Conservation (phyloP, 225 moss, liverwort and hornwort genomes). For the Lunularia cruciata region DNA sequence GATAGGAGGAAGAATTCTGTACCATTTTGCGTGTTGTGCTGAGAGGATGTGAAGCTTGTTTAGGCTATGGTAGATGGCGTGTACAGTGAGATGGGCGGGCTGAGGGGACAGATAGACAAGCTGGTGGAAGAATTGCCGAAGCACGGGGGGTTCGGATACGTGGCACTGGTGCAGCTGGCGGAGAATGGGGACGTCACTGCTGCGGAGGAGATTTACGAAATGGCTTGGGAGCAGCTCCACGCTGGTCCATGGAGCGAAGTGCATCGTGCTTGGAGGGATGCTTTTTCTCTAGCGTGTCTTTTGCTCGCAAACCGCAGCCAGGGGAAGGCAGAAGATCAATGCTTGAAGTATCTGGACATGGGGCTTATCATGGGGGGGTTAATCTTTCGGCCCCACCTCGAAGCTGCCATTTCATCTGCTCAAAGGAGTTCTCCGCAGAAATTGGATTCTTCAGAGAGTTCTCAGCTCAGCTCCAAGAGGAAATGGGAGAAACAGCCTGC, state of each 20-base stretch:
- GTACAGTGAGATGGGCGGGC: slow-evolving; percentile 15
- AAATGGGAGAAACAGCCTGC: not conserved
- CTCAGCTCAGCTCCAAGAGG: too few species aligned
- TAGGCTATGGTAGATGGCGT: too few species aligned
- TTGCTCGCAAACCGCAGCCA: slow-evolving; percentile 58
- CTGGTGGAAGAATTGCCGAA: slow-evolving; percentile 47
- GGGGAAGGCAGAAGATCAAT: slow-evolving; percentile 45
- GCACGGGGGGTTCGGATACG: slow-evolving; percentile 76
- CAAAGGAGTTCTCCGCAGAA: slow-evolving; percentile 21
- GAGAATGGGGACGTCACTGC: slow-evolving; percentile 56
- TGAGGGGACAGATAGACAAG: slow-evolving; percentile 20
- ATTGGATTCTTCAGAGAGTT: not conserved
- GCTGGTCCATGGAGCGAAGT: slow-evolving; percentile 79
- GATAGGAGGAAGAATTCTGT: too few species aligned
- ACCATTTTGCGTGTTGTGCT: too few species aligned
- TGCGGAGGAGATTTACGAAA: slow-evolving; percentile 85
- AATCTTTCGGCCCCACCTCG: slow-evolving; percentile 61
- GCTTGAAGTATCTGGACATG: slow-evolving; percentile 72
- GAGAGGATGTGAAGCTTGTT: too few species aligned
- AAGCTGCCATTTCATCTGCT: slow-evolving; percentile 44
- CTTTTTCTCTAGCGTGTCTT: slow-evolving; percentile 79
- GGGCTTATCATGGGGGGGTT: slow-evolving; percentile 87
- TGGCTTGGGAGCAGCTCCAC: slow-evolving; percentile 99
- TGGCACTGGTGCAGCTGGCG: slow-evolving; percentile 64
- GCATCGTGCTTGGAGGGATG: slow-evolving; percentile 81